Evolutionary conservation across 345 rosid species (phyloP), one percentile per base, ranked within the genome.

Genomic region (Populus simonii): DNA sequence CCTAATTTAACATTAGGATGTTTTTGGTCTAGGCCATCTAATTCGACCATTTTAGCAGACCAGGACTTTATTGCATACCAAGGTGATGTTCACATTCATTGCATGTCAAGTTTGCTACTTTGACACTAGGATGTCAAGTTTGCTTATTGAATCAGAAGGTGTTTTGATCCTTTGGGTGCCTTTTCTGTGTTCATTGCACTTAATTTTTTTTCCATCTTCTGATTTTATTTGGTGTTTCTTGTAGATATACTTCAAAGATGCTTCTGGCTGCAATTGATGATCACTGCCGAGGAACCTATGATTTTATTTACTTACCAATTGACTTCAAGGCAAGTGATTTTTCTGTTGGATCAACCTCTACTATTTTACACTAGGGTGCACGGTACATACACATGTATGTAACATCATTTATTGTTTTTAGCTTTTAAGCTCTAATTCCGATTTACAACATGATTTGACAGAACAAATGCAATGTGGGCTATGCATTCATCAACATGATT

Each of bases 381-480:
- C 47, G 55, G n/a, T 29, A 13, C 47, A 41, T 15, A 66, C 38
- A 66, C 20, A 31, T 39, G 49, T 0, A 57, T n/a, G 22, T 57
- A 18, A 8, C 59, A 68, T n/a, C 22, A 11, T 51, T 67, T 35
- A 27, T 16, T n/a, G 47, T 49, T 38, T 33, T 51, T 76, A 9
- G 16, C 61, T 11, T 8, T 22, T 62, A 29, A 23, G 47, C 61
- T 25, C 61, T 77, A 33, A 63, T 71, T 59, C 16, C n/a, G 66
- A 27, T 62, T 71, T 33, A 66, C 7, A 38, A 43, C 53, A 35
- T 38, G 63, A 63, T 62, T 45, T 63, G n/a, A 55, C 91, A 93
- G 98, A 93, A 93, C 84, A 93, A 93, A 81, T 93, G 98, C 89
- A 93, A 93, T 57, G 98, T 93, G 80, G 98, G 98, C 66, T 93